Percentiles rank a stretch among this genome's conserved stretches.
These are phyloP conservation scores for Xylaria sp. DNA, from an alignment of 2,329 filamentous ascomycete species.

Conservation along the genomic window DNA sequence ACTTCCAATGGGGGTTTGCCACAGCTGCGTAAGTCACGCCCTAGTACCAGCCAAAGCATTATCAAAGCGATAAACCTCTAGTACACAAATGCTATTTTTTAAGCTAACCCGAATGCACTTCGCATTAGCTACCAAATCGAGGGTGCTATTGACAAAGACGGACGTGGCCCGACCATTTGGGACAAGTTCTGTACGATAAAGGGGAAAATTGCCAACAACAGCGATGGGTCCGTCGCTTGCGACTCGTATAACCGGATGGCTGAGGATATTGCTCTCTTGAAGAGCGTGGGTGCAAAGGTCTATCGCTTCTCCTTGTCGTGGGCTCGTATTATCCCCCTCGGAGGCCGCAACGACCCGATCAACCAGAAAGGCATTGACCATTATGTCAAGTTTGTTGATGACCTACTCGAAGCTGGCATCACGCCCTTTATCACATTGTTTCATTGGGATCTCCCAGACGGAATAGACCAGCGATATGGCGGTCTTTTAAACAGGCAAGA, in stretches of 20 bases:
- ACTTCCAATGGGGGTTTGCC: constrained; percentile 82
- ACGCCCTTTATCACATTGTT: constrained; percentile 81
- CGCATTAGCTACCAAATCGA: constrained; percentile 81
- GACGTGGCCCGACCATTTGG: constrained; percentile 84
- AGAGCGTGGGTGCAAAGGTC: constrained; percentile 71
- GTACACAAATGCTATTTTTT: neutral
- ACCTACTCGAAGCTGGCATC: constrained; percentile 77
- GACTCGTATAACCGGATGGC: constrained; percentile 83
- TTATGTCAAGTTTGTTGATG: constrained; percentile 80
- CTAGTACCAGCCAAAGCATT: neutral
- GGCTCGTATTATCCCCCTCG: constrained; percentile 85
- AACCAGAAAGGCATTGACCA: constrained; percentile 79
- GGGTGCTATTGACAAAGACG: constrained; percentile 74
- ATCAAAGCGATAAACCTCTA: neutral
- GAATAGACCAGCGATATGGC: constrained; percentile 78
- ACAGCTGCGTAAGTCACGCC: constrained; percentile 67
- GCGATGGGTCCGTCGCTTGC: constrained; percentile 77
- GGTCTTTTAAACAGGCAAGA: constrained; percentile 81
- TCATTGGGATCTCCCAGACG: constrained; percentile 87
- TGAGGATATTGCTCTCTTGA: constrained; percentile 79
- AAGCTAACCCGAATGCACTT: constrained; percentile 29
- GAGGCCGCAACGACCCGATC: constrained; percentile 79
- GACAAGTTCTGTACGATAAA: constrained; percentile 83
- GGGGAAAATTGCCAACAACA: constrained; percentile 82
- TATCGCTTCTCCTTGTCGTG: constrained; percentile 89